A percentile compares a stretch with the other conserved stretches of the same genome.
phyloP scores from a whole-genome alignment of 2,329 filamentous ascomycete genomes.

The Aspergillus alliaceus region DNA sequence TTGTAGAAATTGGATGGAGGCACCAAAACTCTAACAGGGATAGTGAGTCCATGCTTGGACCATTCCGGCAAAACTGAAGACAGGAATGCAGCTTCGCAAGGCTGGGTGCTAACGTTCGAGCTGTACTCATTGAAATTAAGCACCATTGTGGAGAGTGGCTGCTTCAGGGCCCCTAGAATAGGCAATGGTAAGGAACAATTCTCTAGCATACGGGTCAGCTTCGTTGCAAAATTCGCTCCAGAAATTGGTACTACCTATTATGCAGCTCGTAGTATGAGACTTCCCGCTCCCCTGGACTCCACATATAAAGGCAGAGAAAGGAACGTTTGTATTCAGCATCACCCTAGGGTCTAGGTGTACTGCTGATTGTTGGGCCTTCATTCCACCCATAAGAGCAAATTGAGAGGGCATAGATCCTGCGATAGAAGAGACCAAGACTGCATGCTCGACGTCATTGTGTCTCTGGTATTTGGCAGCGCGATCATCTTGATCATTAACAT shows the following conservation, averaged over 20 bases:
- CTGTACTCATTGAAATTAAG: conserved; percentile 58
- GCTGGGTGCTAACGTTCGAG: conserved; percentile 30
- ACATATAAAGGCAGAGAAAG: conserved; percentile 62
- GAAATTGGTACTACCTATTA: conserved; percentile 38
- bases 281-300: conserved; percentile 65
- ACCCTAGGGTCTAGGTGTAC: conserved; percentile 3
- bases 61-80: conserved; percentile 38
- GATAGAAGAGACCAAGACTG: conserved; percentile 8
- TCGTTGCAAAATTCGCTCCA: not conserved
- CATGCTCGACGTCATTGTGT: conserved; percentile 1
- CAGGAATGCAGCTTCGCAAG: conserved; percentile 59
- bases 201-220: conserved; percentile 31
- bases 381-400: conserved; percentile 13
- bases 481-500: not conserved
- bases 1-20: conserved; percentile 48
- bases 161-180: conserved; percentile 43
- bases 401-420: conserved; percentile 12
- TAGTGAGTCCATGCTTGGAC: conserved; percentile 11
- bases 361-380: not conserved
- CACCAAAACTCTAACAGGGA: conserved; percentile 54
- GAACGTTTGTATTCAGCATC: conserved; percentile 27
- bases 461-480: not conserved
- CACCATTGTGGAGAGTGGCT: conserved; percentile 54
- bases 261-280: conserved; percentile 58
- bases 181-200: conserved; percentile 32